Conservation (phyloP, 179 eudicot genomes). For the Corrigiola litoralis region DNA sequence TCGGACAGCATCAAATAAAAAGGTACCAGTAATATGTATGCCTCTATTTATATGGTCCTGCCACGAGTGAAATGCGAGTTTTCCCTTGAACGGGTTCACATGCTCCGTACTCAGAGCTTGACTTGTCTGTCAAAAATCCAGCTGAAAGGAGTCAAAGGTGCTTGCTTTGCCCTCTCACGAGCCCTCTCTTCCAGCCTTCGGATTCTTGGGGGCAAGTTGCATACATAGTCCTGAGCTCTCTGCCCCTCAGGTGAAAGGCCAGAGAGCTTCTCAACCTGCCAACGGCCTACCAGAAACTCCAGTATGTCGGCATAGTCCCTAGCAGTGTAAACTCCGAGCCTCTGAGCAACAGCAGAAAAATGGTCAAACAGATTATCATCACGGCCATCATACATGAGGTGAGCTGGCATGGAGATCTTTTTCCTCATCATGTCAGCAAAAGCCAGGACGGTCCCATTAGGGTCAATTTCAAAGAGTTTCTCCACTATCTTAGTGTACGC, state of each 20-base stretch:
- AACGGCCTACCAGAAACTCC: constrained; percentile 34
- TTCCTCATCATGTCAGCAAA: constrained; percentile 43
- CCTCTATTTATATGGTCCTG: constrained; percentile 11
- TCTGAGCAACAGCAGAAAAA: constrained; percentile 43
- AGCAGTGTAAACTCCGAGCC: constrained; percentile 44
- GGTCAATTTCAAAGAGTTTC: constrained; percentile 36
- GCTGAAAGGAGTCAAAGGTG: constrained; percentile 30
- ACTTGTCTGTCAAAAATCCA: constrained; percentile 37
- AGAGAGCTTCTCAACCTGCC: constrained; percentile 37
- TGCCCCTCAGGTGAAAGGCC: constrained; percentile 35
- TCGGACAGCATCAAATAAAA: neutral
- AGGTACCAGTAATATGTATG: constrained; percentile 7
- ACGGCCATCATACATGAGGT: constrained; percentile 45
- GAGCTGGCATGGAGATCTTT: constrained; percentile 42
- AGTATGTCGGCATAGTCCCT: constrained; percentile 47
- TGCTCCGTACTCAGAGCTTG: constrained; percentile 16
- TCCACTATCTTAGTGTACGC: constrained; percentile 38
- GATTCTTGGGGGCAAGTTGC: constrained; percentile 35
- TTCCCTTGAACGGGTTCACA: neutral
- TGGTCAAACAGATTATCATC: constrained; percentile 42
- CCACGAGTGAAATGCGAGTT: neutral
- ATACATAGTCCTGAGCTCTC: constrained; percentile 36
- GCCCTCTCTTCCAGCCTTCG: constrained; percentile 41
- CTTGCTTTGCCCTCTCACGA: constrained; percentile 27
- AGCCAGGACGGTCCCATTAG: constrained; percentile 26